A percentile compares a stretch with the other conserved stretches of the same genome.
phyloP scores from a whole-genome alignment of 129 eudicot genomes.

The Escallonia herrerae region DNA sequence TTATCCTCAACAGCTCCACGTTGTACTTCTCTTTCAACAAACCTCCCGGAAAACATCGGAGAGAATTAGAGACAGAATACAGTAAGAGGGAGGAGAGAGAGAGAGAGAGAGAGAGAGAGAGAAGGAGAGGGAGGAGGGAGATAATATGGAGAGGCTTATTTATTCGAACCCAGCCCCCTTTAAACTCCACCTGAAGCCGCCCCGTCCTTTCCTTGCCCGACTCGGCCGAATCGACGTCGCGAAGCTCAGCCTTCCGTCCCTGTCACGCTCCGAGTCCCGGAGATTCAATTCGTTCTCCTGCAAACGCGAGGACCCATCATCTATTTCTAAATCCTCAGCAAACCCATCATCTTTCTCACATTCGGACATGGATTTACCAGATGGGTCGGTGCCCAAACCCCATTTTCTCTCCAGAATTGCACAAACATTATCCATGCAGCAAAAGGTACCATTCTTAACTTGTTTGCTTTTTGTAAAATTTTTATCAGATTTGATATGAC shows the following conservation, averaged over 20 bases:
- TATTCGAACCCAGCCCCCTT: constrained; percentile 26
- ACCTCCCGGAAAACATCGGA: too few species aligned
- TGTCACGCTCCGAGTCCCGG: constrained; percentile 14
- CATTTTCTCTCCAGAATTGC: constrained; percentile 7
- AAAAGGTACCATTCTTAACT: constrained; percentile 18
- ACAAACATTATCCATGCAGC: constrained; percentile 20
- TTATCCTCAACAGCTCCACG: background rate
- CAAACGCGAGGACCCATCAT: constrained; percentile 12
- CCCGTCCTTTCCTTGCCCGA: constrained; percentile 45
- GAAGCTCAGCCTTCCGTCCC: constrained; percentile 13
- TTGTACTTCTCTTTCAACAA: too few species aligned
- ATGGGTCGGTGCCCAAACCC: constrained; percentile 30
- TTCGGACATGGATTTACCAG: constrained; percentile 13
- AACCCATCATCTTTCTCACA: constrained; percentile 6
- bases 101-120: constrained; percentile 3
- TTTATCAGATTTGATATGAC: too few species aligned
- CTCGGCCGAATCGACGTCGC: constrained; percentile 31
- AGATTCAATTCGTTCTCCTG: constrained; percentile 35
- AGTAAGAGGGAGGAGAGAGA: background rate
- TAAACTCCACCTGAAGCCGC: constrained; percentile 32
- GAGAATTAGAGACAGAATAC: too few species aligned
- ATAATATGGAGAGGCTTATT: constrained; percentile 57
- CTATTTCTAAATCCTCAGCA: constrained; percentile 11
- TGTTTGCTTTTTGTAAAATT: too few species aligned
- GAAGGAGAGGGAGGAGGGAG: constrained; percentile 1